Base-by-base conservation (phyloP, 225 moss, liverwort and hornwort species). In the Physcomitrellopsis africana region DNA sequence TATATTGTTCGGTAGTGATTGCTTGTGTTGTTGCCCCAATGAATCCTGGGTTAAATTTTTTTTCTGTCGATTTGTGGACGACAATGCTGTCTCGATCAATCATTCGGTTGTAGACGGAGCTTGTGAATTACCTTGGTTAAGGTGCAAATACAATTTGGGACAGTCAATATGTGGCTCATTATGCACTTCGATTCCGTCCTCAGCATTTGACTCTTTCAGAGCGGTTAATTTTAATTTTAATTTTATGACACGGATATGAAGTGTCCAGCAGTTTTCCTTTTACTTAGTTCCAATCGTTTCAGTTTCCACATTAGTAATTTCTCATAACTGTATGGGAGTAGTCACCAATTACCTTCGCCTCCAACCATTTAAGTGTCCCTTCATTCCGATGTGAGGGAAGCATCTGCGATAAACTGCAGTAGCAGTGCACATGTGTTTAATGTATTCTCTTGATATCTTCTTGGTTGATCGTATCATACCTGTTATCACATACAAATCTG, bases 101-200 rank as follows among this genome's bases (percentile, higher is more conserved):
- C 14, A 44, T 11, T 29, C 51, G 15, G 11, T 12, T 58, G 7
- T n/a, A 10, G 3, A 23, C 22, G 5, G 27, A 54, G 54, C 15
- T 77, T 29, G 14, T 37, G 29, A 59, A 73, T 24, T 72, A 6
- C 58, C 49, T 14, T 76, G 45, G 46, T 68, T 11, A n/a, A 48
- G 68, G 48, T 65, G 60, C 26, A 62, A 55, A 16, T 48, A 27
- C 37, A 51, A 46, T 45, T 64, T 69, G 41, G 3, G 16, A 29
- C 11, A 42, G 62, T 41, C 56, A 43, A 46, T 47, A 13, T 63
- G n/a, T 70, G 45, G 46, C 45, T 9, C 63, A 54, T 77, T 60
- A 55, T 63, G 45, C 67, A 60, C 58, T 27, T 72, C 14, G 18
- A 15, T 72, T 62, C 37, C 54, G 16, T 62, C 27, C 12, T n/a